Conservation (phyloP, 768 basidiomycete genomes). For the Hortiboletus flavorubellus region DNA sequence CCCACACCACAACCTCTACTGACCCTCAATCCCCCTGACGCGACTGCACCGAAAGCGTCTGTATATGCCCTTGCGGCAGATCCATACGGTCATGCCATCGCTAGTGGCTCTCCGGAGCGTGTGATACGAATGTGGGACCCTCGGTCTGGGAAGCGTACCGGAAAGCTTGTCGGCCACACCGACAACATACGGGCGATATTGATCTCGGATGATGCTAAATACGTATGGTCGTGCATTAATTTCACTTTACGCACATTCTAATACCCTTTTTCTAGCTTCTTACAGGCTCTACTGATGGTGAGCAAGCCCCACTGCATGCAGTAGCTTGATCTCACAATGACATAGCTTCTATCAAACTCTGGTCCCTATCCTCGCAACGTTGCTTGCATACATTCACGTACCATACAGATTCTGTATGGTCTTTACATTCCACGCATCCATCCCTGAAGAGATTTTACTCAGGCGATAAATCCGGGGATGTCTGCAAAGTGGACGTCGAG, state of each 20-base stretch:
- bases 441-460: constrained; percentile 90
- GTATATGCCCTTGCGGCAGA: constrained; percentile 80
- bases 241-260: constrained; percentile 4
- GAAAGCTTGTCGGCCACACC: constrained; percentile 92
- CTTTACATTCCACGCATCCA: constrained; percentile 83
- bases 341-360: constrained; percentile 83
- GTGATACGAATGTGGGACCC: constrained; percentile 95
- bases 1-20: constrained; percentile 50
- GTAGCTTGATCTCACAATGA: constrained; percentile 13
- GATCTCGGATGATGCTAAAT: constrained; percentile 86
- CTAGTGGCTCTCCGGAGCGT: constrained; percentile 88
- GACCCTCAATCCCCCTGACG: constrained; percentile 66
- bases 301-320: constrained; percentile 7
- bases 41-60: constrained; percentile 62
- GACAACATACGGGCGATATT: constrained; percentile 93
- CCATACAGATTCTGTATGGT: constrained; percentile 94
- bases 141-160: constrained; percentile 71
- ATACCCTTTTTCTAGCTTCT: constrained; percentile 49
- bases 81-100: constrained; percentile 75
- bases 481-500: constrained; percentile 91
- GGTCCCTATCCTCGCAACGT: constrained; percentile 86
- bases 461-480: constrained; percentile 86
- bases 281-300: constrained; percentile 78
- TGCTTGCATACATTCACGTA: constrained; percentile 96
- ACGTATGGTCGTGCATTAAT: constrained; percentile 50